Evolutionary conservation across 2,329 filamentous ascomycete genomes (phyloP), one percentile per base, ranked within the genome.

Genomic region (Sodiomyces alkalinus): DNA sequence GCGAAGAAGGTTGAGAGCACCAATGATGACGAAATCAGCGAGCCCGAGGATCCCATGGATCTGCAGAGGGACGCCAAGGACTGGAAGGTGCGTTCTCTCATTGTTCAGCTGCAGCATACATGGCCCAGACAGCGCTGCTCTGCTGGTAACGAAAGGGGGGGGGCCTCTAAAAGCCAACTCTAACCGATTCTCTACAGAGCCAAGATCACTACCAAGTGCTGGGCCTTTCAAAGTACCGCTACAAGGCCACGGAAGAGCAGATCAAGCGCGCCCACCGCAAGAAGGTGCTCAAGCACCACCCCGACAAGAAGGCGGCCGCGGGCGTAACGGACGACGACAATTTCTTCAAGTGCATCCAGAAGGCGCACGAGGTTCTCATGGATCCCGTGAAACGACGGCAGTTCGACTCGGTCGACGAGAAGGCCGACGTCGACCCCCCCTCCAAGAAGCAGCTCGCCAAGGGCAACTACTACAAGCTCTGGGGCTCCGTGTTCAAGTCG

Each of bases 341-440:
- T 55, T 98, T 98, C 68, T 98, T 98, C 79, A 98, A 98, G 71
- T 98, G 92, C 59, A 98, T 98, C 55, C 92, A 98, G 55, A 94
- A 94, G 59, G 90, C 90, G 33, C 87, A 80, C 45, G 90, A 98
- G 48, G 70, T 96, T 29, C 79, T 98, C 12, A 71, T 83, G 31
- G 90, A 98, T 62, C 90, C 90, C 28, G 67, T 76, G 53, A 92
- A 83, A 63, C 81, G 90, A 37, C 77, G 86, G 33, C 90, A 98
- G 60, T 98, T 80, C 60, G 90, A 98, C 58, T 93, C 83, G 3
- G 86, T 96, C 36, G 90, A 98, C 48, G 86, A 94, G 58, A 75
- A 73, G 43, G 90, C 90, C 38, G 81, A 98, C 33, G 78, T 93
- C 33, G 81, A 92, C 47, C 82, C 87, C 25, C 92, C 92, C 0